These are phyloP conservation scores for Fraxinus baroniana DNA, from an alignment of 305 asterid genomes.

Conservation along the genomic window DNA sequence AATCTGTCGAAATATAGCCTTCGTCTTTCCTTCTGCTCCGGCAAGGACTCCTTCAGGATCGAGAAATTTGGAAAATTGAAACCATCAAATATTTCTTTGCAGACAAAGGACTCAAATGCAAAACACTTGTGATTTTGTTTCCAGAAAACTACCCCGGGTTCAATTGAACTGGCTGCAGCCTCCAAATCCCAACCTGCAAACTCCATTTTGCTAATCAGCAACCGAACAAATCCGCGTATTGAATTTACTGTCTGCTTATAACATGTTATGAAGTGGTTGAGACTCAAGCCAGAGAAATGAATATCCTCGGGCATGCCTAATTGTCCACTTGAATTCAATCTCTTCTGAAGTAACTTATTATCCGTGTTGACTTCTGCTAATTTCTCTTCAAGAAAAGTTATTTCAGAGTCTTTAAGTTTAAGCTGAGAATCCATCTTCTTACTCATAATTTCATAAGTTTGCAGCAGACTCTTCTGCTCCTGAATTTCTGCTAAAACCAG, in stretches of 20 bases:
- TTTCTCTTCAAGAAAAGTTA: conserved; percentile 50
- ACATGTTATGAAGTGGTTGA: conserved; percentile 39
- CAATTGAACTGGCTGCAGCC: conserved; percentile 45
- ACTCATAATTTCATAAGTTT: conserved; percentile 44
- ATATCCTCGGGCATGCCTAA: conserved; percentile 29
- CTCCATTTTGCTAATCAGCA: conserved; percentile 45
- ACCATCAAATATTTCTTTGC: conserved; percentile 45
- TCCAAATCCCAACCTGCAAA: conserved; percentile 48
- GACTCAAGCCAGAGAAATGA: conserved; percentile 35
- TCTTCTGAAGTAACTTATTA: conserved; percentile 49
- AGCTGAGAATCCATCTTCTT: conserved; percentile 58
- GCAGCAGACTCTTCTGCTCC: conserved; percentile 48
- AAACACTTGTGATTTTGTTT: conserved; percentile 44
- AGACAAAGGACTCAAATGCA: conserved; percentile 56
- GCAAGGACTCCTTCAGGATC: conserved; percentile 10
- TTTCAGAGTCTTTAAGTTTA: conserved; percentile 55
- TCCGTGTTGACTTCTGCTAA: conserved; percentile 42
- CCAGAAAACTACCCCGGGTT: conserved; percentile 42
- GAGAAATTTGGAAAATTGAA: conserved; percentile 36
- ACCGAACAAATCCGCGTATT: conserved; percentile 36
- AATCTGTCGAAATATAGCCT: conserved; percentile 36
- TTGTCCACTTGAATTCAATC: conserved; percentile 45
- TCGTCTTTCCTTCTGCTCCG: conserved; percentile 22
- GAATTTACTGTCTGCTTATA: conserved; percentile 37
- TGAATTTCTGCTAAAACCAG: conserved; percentile 44